Conservation (phyloP, 1,139 yeast species). For the Protomyces inundatus region DNA sequence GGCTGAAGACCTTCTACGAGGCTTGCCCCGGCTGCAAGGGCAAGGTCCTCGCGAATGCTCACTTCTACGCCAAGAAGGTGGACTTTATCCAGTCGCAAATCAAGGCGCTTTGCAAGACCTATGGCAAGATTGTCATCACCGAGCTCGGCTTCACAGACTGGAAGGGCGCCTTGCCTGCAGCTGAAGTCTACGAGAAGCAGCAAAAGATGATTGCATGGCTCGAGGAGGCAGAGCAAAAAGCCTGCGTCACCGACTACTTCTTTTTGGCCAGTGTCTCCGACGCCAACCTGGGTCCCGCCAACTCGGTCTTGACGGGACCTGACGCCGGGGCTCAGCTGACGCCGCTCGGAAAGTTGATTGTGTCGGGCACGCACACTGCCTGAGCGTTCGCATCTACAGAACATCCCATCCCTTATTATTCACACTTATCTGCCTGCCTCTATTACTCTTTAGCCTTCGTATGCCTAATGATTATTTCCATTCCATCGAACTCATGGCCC, state of each 20-base stretch:
- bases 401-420: too few species aligned
- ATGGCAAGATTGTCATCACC: constrained; percentile 8
- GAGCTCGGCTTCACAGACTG: constrained; percentile 25
- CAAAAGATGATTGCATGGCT: constrained; percentile 16
- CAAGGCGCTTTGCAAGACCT: constrained; percentile 5
- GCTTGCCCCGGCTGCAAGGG: constrained; percentile 2
- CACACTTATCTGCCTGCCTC: neutral
- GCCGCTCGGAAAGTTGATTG: neutral
- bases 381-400: too few species aligned
- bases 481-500: neutral
- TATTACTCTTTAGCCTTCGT: neutral
- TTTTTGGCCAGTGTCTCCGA: constrained; percentile 18
- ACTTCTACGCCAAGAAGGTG: constrained; percentile 17
- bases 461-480: neutral
- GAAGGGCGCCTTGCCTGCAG: constrained; percentile 10
- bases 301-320: neutral
- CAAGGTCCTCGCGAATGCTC: constrained; percentile 1
- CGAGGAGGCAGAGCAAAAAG: neutral
- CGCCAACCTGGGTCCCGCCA: constrained; percentile 4
- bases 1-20: constrained; percentile 7
- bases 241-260: constrained; percentile 6
- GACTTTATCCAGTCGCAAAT: constrained; percentile 6
- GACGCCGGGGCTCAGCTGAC: constrained; percentile 8
- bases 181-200: constrained; percentile 5
- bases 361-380: too few species aligned